These are phyloP conservation scores for Ceratocystis lukuohia DNA, from an alignment of 2,329 filamentous ascomycete genomes.

Conservation along the genomic window DNA sequence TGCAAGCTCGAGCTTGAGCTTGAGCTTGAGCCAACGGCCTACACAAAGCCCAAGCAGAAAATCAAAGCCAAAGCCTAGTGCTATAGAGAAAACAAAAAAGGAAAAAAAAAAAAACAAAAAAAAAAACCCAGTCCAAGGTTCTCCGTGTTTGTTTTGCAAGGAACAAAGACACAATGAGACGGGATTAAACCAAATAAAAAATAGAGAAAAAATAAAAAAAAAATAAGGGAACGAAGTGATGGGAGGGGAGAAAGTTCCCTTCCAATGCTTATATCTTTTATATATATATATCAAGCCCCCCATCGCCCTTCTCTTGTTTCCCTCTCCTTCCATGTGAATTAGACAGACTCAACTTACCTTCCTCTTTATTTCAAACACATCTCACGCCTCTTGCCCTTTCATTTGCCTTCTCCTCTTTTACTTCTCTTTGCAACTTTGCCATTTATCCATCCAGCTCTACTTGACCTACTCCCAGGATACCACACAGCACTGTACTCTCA, in stretches of 20 bases:
- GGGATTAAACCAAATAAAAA: not conserved
- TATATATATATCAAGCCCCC: conserved; percentile 9
- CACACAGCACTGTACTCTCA: not conserved
- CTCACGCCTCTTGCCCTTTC: not conserved
- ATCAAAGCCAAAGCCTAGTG: not conserved
- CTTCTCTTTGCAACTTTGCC: not conserved
- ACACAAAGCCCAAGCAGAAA: not conserved
- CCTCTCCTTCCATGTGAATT: conserved; percentile 4
- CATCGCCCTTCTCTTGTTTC: not conserved
- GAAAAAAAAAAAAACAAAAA: not conserved
- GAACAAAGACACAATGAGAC: conserved; percentile 7
- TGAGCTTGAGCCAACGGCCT: not conserved
- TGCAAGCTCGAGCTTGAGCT: conserved; percentile 1
- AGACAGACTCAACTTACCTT: not conserved
- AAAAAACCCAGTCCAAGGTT: not conserved
- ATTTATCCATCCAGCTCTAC: not conserved
- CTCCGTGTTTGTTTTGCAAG: conserved; percentile 6
- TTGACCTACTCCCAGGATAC: not conserved
- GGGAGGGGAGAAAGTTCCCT: not conserved
- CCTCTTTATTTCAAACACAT: not conserved
- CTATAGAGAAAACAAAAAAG: not conserved
- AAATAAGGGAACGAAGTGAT: not conserved
- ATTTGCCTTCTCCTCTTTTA: not conserved
- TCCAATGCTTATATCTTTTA: not conserved
- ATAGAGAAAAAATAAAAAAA: not conserved